Evolutionary conservation across 306 rosid genomes (phyloP).

Genomic region (Corylus heterophylla): DNA sequence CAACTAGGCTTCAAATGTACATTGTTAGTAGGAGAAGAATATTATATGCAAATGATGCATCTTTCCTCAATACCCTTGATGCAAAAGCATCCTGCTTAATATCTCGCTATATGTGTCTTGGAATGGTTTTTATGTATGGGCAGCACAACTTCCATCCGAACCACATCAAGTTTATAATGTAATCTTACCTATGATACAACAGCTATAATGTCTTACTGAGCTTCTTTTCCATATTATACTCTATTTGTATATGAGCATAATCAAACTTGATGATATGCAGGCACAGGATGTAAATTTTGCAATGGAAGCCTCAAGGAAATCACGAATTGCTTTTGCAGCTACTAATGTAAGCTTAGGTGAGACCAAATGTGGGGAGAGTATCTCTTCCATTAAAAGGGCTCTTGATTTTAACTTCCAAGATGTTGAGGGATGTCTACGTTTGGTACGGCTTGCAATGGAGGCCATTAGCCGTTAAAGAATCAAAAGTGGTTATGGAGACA

Average conservation of each 20-base stretch:
- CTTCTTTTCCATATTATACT: constrained; percentile 3
- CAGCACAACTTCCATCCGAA: background rate
- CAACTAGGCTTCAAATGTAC: background rate
- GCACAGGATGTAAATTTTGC: constrained; percentile 78
- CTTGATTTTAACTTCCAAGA: constrained; percentile 94
- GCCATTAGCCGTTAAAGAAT: constrained; percentile 55
- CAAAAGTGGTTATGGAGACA: constrained; percentile 25
- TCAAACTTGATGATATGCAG: constrained; percentile 50
- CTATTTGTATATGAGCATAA: constrained; percentile 20
- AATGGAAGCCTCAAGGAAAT: constrained; percentile 94
- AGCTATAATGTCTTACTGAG: background rate
- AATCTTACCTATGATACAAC: background rate
- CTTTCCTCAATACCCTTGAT: background rate
- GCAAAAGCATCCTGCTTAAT: background rate
- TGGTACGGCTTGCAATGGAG: constrained; percentile 82
- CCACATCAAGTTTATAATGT: background rate
- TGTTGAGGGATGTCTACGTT: constrained; percentile 77
- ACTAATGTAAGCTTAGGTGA: constrained; percentile 50
- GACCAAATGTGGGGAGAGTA: constrained; percentile 54
- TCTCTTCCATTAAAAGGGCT: constrained; percentile 79
- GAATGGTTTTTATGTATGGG: background rate
- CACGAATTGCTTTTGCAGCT: constrained; percentile 76
- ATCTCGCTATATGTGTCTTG: background rate
- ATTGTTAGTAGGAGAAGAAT: background rate
- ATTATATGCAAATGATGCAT: background rate